Percentiles rank a stretch among this genome's conserved stretches.
Conservation (phyloP, 495 filamentous ascomycete species). For the Wilcoxina mikolae region DNA sequence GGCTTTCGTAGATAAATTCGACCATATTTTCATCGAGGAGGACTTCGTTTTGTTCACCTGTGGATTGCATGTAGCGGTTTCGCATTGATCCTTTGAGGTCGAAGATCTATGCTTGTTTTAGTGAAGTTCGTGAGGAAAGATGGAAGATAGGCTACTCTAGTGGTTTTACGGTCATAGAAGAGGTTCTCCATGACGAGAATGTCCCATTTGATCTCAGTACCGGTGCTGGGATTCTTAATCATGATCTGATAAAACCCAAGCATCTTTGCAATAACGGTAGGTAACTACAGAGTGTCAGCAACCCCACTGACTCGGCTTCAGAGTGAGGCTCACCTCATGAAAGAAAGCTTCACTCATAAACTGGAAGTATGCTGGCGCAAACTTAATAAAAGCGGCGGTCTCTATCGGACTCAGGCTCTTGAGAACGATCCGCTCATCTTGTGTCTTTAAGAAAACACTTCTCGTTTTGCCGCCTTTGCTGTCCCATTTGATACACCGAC, state of each 20-base stretch:
- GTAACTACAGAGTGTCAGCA: slow-evolving; percentile 35
- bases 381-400: slow-evolving; percentile 82
- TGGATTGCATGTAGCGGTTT: slow-evolving; percentile 88
- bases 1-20: slow-evolving; percentile 95
- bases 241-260: slow-evolving; percentile 93
- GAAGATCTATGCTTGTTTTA: slow-evolving; percentile 45
- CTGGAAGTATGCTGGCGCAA: slow-evolving; percentile 91
- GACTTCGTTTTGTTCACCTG: slow-evolving; percentile 89
- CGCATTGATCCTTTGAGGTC: slow-evolving; percentile 98
- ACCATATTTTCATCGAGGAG: slow-evolving; percentile 98
- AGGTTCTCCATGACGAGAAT: slow-evolving; percentile 96
- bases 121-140: not conserved
- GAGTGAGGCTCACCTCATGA: slow-evolving; percentile 42
- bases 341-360: slow-evolving; percentile 94
- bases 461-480: slow-evolving; percentile 97
- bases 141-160: slow-evolving; percentile 33
- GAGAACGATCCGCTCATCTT: slow-evolving; percentile 85
- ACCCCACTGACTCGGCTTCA: not conserved
- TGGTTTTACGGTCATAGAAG: slow-evolving; percentile 87
- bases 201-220: slow-evolving; percentile 87
- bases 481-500: slow-evolving; percentile 93
- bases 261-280: slow-evolving; percentile 98
- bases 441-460: slow-evolving; percentile 92
- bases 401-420: slow-evolving; percentile 77
- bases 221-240: slow-evolving; percentile 87